Conservation (phyloP, 1,284 basidiomycete species). For the Wallemia hederae region DNA sequence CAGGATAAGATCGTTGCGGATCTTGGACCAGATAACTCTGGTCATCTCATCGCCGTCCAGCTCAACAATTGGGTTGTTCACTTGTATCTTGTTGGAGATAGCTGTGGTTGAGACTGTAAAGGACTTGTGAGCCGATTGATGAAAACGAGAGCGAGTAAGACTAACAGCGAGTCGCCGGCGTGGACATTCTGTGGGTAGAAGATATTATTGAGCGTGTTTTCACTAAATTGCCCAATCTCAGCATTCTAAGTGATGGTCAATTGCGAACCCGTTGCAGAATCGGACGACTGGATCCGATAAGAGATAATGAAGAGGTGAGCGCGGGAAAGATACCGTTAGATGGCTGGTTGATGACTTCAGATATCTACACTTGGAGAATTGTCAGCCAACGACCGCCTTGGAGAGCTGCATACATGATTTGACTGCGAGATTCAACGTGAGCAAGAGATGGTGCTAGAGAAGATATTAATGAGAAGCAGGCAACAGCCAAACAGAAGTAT, state of each 20-base stretch:
- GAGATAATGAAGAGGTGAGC: background rate
- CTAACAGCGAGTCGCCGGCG: background rate
- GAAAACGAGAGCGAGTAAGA: background rate
- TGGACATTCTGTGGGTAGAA: background rate
- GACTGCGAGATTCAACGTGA: background rate
- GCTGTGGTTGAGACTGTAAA: background rate
- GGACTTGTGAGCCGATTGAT: too few species aligned
- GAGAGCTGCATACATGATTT: background rate
- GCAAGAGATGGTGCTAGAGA: background rate
- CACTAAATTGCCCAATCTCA: background rate
- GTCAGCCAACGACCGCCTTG: background rate
- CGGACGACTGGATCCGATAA: too few species aligned
- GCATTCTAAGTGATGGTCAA: too few species aligned
- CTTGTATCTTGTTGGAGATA: constrained; percentile 27
- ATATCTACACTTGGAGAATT: background rate
- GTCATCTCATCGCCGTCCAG: constrained; percentile 95
- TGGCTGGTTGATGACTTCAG: background rate
- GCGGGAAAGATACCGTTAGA: background rate
- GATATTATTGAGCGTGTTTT: background rate
- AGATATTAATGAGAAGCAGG: background rate
- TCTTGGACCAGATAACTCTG: constrained; percentile 95
- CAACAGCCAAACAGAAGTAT: background rate
- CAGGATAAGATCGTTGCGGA: constrained; percentile 83
- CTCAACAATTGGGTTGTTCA: constrained; percentile 78
- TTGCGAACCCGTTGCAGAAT: too few species aligned